Percentiles rank a stretch among this genome's conserved stretches.
phyloP scores from a whole-genome alignment of 1,284 basidiomycete species.

The Ceratobasidium sp. region DNA sequence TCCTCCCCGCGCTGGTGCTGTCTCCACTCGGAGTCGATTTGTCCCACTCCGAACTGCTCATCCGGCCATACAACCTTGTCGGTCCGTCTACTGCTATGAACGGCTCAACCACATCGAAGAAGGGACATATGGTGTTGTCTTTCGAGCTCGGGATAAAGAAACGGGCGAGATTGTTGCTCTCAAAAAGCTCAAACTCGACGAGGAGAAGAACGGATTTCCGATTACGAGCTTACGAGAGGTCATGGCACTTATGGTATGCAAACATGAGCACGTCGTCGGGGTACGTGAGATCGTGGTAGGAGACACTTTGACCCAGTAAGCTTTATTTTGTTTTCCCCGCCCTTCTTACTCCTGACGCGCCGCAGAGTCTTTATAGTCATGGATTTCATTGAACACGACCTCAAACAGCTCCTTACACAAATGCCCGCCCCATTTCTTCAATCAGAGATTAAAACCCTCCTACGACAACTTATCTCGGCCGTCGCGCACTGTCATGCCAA shows the following conservation, averaged over 20 bases:
- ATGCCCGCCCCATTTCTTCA: conserved; percentile 97
- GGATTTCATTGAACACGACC: conserved; percentile 99
- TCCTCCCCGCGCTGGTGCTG: neutral
- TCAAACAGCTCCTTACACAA: conserved; percentile 92
- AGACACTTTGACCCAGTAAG: conserved; percentile 98
- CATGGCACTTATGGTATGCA: conserved; percentile 91
- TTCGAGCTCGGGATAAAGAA: conserved; percentile 92
- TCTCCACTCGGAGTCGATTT: conserved; percentile 54
- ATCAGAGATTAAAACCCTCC: conserved; percentile 97
- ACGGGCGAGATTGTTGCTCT: conserved; percentile 96
- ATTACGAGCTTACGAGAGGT: conserved; percentile 97
- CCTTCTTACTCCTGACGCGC: neutral
- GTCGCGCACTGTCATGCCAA: conserved; percentile 92
- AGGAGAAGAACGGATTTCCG: conserved; percentile 98
- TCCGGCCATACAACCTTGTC: conserved; percentile 82
- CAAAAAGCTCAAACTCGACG: conserved; percentile 98
- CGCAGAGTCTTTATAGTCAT: conserved; percentile 96
- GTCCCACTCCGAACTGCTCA: conserved; percentile 82
- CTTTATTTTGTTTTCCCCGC: conserved; percentile 53
- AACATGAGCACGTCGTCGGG: conserved; percentile 94
- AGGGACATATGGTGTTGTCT: conserved; percentile 98
- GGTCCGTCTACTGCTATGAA: conserved; percentile 94
- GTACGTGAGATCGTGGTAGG: conserved; percentile 98
- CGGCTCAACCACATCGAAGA: conserved; percentile 98
- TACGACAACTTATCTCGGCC: conserved; percentile 94